Evolutionary conservation across 164 flowering plant genomes (phyloP), one percentile per base, ranked within the genome.

Genomic region (Akebia trifoliata): DNA sequence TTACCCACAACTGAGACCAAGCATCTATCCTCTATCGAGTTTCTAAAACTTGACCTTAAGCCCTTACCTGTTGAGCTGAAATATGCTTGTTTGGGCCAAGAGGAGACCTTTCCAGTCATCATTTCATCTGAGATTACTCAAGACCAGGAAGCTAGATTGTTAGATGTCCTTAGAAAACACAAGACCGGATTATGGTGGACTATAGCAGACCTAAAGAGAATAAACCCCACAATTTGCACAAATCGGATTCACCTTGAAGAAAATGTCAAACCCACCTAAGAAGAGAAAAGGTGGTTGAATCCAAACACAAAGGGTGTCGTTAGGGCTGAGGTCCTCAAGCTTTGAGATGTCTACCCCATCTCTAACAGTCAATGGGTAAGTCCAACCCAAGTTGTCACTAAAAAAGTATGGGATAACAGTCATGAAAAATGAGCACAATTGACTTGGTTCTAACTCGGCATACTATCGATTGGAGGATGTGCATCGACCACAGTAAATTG

Each of bases 311-410:
- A 40, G 45, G 45, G n/a, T 11, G 15, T 40, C 1, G 45, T 40
- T 15, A 40, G 45, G n/a, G 18, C 1, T 11, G 18, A 40, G 18
- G 45, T 40, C n/a, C 0, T 40, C n/a, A 40, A 40, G 45, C 17
- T 40, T 1, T 40, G 11, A 40, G 45, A 40, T 40, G 45, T 40
- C 17, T 40, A 40, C 45, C 45, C 45, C n/a, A 40, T 40, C 45
- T 40, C 45, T 1, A n/a, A n/a, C n/a, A n/a, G n/a, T n/a, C n/a
- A 18, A 40, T 40, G 45, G 45, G 45, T 40, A 6, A 40, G 45
- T 18, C 45, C 4, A 12, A 18, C n/a, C n/a, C 45, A 40, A 18
- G 45, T 40, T 40, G 45, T 40, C 12, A 6, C 45, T 11, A n/a
- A 40, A 40, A 5, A 40, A 40, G 17, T 40, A 15, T 11, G 45